Conservation (phyloP, 768 basidiomycete species). For the Trametes elegans region DNA sequence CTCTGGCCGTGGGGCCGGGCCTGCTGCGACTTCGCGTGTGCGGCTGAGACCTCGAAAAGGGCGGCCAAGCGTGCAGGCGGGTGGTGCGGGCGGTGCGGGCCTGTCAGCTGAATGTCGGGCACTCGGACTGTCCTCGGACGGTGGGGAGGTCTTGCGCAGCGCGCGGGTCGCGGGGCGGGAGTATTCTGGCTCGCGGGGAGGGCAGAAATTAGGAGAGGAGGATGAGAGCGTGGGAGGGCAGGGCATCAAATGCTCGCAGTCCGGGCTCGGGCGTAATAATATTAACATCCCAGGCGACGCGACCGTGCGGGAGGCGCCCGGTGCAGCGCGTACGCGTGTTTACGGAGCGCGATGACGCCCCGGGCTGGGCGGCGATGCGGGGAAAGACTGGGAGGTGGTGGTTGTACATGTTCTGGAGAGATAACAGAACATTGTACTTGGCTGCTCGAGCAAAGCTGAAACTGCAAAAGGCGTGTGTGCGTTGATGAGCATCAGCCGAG, state of each 20-base stretch:
- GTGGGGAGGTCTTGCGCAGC: background rate
- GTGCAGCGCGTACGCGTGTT: background rate
- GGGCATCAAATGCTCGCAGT: constrained; percentile 5
- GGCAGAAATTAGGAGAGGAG: background rate
- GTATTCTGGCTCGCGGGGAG: background rate
- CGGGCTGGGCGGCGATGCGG: background rate
- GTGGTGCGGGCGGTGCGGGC: too few relatives aligned
- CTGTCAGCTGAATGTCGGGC: constrained; percentile 13
- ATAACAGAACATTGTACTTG: background rate
- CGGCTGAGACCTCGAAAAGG: constrained; percentile 5
- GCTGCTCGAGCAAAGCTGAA: background rate
- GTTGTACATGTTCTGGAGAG: background rate
- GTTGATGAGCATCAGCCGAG: background rate
- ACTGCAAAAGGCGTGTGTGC: background rate
- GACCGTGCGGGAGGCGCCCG: background rate
- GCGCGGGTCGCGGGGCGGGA: background rate
- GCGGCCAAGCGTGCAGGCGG: background rate
- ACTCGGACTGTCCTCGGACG: constrained; percentile 14
- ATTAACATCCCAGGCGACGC: background rate
- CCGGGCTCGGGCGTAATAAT: constrained; percentile 10
- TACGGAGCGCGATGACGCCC: background rate
- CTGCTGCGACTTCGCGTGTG: constrained; percentile 15
- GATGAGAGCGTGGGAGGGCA: constrained; percentile 11
- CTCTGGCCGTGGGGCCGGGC: background rate
- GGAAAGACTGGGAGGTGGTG: background rate